These are phyloP conservation scores for Metarhizium humberi DNA, from an alignment of 2,329 filamentous ascomycete species.

Conservation along the genomic window DNA sequence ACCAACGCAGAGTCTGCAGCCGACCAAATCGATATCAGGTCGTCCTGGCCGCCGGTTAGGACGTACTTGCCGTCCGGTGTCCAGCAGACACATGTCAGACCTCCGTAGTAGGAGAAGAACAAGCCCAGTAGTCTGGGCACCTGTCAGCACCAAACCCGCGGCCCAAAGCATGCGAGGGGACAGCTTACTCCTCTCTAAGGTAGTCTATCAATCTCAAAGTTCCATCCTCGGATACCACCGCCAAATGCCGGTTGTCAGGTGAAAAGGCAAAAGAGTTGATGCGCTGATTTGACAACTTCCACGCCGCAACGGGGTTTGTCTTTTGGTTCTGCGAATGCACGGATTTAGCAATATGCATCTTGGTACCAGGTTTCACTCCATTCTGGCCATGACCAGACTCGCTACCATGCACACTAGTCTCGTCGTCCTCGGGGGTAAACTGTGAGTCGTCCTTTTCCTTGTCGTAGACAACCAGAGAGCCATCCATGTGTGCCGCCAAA, in stretches of 20 bases:
- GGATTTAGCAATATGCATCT: constrained; percentile 74
- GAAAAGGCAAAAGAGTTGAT: constrained; percentile 91
- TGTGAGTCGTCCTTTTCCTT: constrained; percentile 89
- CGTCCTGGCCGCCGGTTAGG: constrained; percentile 89
- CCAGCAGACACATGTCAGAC: constrained; percentile 90
- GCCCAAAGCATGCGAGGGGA: constrained; percentile 3
- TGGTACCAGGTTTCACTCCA: constrained; percentile 25
- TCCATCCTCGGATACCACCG: constrained; percentile 86
- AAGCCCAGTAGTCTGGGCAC: constrained; percentile 64
- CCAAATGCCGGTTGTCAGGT: constrained; percentile 77
- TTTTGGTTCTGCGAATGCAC: constrained; percentile 92
- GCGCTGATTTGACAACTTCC: constrained; percentile 85
- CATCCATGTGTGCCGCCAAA: constrained; percentile 85
- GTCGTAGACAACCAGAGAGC: constrained; percentile 85
- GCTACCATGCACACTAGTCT: constrained; percentile 56
- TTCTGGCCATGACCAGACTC: constrained; percentile 27
- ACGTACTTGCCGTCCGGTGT: constrained; percentile 95
- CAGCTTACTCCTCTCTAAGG: constrained; percentile 66
- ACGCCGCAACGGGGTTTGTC: constrained; percentile 81
- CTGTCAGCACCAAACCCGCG: constrained; percentile 7
- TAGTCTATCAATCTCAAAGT: constrained; percentile 87
- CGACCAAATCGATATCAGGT: constrained; percentile 93
- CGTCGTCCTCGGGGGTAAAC: constrained; percentile 62
- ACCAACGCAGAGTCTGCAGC: constrained; percentile 75
- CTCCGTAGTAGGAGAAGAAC: constrained; percentile 88